phyloP scores from a whole-genome alignment of 345 rosid genomes.

The Gossypium sturtianum region DNA sequence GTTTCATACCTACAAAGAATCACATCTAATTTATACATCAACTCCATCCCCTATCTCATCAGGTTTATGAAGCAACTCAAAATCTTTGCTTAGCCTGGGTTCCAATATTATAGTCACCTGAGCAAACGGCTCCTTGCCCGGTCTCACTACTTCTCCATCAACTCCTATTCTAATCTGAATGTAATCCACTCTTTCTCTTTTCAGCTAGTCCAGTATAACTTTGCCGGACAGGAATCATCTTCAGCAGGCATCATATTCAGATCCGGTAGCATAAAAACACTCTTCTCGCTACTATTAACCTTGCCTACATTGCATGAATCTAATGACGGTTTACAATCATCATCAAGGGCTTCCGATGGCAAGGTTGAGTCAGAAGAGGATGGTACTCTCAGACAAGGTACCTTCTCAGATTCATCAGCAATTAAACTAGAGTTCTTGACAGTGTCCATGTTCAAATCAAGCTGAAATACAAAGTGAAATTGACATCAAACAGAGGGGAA shows the following conservation, averaged over 20 bases:
- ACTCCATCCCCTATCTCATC: not conserved
- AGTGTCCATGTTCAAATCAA: conserved; percentile 35
- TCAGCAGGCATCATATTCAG: conserved; percentile 61
- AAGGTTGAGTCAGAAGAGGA: conserved; percentile 15
- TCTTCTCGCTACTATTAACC: not conserved
- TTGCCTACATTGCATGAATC: conserved; percentile 23
- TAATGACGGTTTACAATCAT: conserved; percentile 13
- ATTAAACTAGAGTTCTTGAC: conserved; percentile 9
- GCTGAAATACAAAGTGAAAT: conserved; percentile 30
- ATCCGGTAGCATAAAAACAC: conserved; percentile 57
- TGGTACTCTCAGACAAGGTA: conserved; percentile 1
- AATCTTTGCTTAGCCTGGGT: not conserved
- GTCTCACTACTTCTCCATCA: not conserved
- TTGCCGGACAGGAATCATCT: conserved; percentile 35
- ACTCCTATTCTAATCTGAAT: not conserved
- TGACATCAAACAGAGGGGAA: not conserved
- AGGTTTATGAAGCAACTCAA: too few species aligned
- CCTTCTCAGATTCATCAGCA: conserved; percentile 11
- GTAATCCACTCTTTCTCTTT: not conserved
- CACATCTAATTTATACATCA: conserved; percentile 20
- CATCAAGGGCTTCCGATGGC: not conserved
- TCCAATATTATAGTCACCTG: not conserved
- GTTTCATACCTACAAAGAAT: conserved; percentile 25
- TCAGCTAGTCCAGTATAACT: conserved; percentile 33
- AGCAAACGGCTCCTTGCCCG: not conserved